Percentiles rank a stretch among this genome's conserved stretches.
Evolutionary conservation across 495 filamentous ascomycete species (phyloP).

Genomic region (Monascus purpureus): DNA sequence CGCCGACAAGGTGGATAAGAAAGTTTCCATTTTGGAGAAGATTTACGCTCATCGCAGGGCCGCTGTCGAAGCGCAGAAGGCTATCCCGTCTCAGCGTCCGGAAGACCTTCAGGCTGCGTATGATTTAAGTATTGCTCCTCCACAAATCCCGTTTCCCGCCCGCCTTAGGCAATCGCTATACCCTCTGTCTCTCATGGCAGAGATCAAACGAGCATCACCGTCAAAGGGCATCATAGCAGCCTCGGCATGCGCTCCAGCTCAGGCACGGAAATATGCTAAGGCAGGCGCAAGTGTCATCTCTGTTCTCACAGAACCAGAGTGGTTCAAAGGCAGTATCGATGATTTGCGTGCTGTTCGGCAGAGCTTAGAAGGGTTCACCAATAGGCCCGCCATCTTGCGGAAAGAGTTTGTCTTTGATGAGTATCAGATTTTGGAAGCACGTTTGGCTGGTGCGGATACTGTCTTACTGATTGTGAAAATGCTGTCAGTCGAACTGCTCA

Average conservation of each 20-base stretch:
- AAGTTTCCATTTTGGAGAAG: constrained; percentile 72
- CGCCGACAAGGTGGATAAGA: constrained; percentile 30
- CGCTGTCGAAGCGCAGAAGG: constrained; percentile 70
- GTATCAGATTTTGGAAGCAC: constrained; percentile 93
- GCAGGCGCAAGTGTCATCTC: constrained; percentile 94
- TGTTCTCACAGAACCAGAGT: constrained; percentile 92
- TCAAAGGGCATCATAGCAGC: constrained; percentile 92
- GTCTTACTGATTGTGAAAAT: constrained; percentile 97
- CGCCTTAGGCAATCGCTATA: constrained; percentile 71
- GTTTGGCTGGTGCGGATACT: constrained; percentile 88
- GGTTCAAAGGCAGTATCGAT: constrained; percentile 97
- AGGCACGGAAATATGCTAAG: constrained; percentile 83
- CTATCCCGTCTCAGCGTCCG: constrained; percentile 70
- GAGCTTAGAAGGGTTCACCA: constrained; percentile 75
- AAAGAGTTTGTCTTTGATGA: constrained; percentile 99
- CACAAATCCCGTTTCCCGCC: constrained; percentile 68
- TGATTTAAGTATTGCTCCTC: constrained; percentile 68
- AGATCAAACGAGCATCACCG: constrained; percentile 93
- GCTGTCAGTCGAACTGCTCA: constrained; percentile 64
- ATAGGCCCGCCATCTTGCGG: constrained; percentile 78
- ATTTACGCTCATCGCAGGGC: constrained; percentile 78
- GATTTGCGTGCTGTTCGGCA: constrained; percentile 81
- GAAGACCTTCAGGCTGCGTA: constrained; percentile 80
- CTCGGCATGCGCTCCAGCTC: constrained; percentile 71
- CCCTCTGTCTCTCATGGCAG: constrained; percentile 76